phyloP scores from a whole-genome alignment of 2,329 filamentous ascomycete genomes.

The Gnomoniopsis sp. region DNA sequence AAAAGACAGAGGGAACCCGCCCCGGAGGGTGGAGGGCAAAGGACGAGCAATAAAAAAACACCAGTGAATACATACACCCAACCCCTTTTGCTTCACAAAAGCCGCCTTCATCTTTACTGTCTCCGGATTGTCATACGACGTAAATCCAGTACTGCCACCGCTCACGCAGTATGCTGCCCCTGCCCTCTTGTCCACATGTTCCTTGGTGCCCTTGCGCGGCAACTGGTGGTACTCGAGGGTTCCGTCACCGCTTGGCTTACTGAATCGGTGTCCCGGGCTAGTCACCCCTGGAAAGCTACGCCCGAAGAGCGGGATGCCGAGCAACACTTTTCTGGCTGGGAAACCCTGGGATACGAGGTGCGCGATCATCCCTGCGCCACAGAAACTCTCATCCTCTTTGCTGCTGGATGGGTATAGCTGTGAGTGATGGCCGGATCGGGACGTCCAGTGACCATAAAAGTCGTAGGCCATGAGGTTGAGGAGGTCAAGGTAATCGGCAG shows the following conservation, averaged over 20 bases:
- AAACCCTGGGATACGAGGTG: conserved; percentile 66
- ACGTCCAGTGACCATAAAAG: conserved; percentile 69
- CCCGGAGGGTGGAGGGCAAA: conserved; percentile 1
- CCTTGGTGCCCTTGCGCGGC: conserved; percentile 58
- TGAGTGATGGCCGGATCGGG: conserved; percentile 68
- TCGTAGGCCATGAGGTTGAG: conserved; percentile 82
- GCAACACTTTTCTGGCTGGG: conserved; percentile 65
- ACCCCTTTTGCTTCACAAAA: conserved; percentile 66
- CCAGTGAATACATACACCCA: conserved; percentile 50
- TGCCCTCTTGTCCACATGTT: conserved; percentile 63
- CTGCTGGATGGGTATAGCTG: conserved; percentile 65
- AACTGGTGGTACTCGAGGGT: conserved; percentile 72
- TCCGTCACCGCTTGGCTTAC: conserved; percentile 60
- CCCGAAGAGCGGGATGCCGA: conserved; percentile 74
- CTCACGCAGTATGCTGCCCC: conserved; percentile 71
- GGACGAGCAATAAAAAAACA: too few relatives aligned
- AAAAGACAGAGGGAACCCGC: conserved; percentile 6
- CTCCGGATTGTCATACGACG: conserved; percentile 75
- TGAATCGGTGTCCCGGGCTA: conserved; percentile 59
- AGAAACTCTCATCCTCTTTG: conserved; percentile 55
- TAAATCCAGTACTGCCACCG: conserved; percentile 58
- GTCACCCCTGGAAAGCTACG: conserved; percentile 67
- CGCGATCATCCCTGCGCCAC: conserved; percentile 62
- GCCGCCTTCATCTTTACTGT: conserved; percentile 73
- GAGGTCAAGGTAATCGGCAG: conserved; percentile 66